Percentiles rank a stretch among this genome's conserved stretches.
phyloP scores from a whole-genome alignment of 495 filamentous ascomycete species.

The Glarea lozoyensis region DNA sequence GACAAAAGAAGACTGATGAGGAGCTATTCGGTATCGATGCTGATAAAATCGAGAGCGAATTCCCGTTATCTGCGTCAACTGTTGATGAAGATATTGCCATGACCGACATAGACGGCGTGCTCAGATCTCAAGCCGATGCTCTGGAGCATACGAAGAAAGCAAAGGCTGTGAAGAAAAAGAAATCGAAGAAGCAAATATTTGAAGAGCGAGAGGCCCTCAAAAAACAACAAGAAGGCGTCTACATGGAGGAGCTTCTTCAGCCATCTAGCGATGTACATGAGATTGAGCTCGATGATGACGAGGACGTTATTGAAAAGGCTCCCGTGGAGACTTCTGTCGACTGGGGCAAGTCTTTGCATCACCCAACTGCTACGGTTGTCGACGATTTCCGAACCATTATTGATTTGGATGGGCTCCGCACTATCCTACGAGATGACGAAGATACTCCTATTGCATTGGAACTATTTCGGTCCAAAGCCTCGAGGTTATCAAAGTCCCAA shows the following conservation, averaged over 20 bases:
- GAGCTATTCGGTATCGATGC: conserved; percentile 60
- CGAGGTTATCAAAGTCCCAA: too few species aligned
- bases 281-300: conserved; percentile 17
- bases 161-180: conserved; percentile 46
- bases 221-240: conserved; percentile 30
- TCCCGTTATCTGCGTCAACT: conserved; percentile 23
- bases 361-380: conserved; percentile 48
- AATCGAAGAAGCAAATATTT: conserved; percentile 65
- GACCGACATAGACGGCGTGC: conserved; percentile 28
- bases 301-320: conserved; percentile 14
- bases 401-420: conserved; percentile 71
- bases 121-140: conserved; percentile 32
- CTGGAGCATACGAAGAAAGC: conserved; percentile 33
- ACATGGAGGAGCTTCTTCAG: conserved; percentile 25
- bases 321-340: conserved; percentile 18
- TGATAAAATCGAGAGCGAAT: conserved; percentile 40
- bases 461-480: too few species aligned
- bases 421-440: conserved; percentile 71
- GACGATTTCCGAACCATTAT: conserved; percentile 59
- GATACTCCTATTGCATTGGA: conserved; percentile 40
- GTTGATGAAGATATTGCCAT: conserved; percentile 30
- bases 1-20: conserved; percentile 61
- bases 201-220: conserved; percentile 59
- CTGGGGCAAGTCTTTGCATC: conserved; percentile 19
- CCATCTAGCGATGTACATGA: conserved; percentile 21